Evolutionary conservation across 345 rosid species (phyloP).

Genomic region (Euphorbia lathyris): DNA sequence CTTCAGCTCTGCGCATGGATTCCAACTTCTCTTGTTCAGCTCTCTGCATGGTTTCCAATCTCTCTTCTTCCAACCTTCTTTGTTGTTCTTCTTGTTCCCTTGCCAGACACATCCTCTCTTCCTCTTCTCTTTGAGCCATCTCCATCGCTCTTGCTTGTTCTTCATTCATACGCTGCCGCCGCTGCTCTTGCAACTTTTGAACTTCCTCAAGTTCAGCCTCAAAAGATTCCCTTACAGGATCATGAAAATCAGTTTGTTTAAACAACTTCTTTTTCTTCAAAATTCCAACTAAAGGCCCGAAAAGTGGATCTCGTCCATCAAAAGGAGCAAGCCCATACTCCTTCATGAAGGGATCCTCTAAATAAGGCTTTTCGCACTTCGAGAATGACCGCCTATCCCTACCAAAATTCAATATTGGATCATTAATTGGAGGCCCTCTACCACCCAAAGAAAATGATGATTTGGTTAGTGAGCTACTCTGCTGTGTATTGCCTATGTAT

Average conservation of each 20-base stretch:
- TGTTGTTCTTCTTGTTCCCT: slow-evolving; percentile 77
- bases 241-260: slow-evolving; percentile 79
- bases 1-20: too few relatives aligned
- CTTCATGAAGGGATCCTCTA: too few relatives aligned
- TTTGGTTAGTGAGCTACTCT: slow-evolving; percentile 38
- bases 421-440: slow-evolving; percentile 43
- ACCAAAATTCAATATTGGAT: slow-evolving; percentile 44
- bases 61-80: slow-evolving; percentile 80
- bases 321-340: slow-evolving; percentile 50
- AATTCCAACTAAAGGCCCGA: slow-evolving; percentile 60
- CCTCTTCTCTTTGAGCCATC: slow-evolving; percentile 82
- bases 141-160: slow-evolving; percentile 88
- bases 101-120: slow-evolving; percentile 67
- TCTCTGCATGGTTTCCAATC: slow-evolving; percentile 76
- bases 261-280: slow-evolving; percentile 70
- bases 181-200: slow-evolving; percentile 95
- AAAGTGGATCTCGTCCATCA: slow-evolving; percentile 73
- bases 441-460: slow-evolving; percentile 45
- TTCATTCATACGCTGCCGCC: slow-evolving; percentile 62
- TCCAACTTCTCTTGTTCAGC: too few relatives aligned
- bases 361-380: slow-evolving; percentile 66
- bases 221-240: slow-evolving; percentile 92
- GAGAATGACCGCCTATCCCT: slow-evolving; percentile 59
- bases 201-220: slow-evolving; percentile 99
- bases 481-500: slow-evolving; percentile 39